A percentile compares a stretch with the other conserved stretches of the same genome.
These are phyloP conservation scores for Isabelozyma pseudorhagii DNA, from an alignment of 805 yeast species.

Conservation along the genomic window DNA sequence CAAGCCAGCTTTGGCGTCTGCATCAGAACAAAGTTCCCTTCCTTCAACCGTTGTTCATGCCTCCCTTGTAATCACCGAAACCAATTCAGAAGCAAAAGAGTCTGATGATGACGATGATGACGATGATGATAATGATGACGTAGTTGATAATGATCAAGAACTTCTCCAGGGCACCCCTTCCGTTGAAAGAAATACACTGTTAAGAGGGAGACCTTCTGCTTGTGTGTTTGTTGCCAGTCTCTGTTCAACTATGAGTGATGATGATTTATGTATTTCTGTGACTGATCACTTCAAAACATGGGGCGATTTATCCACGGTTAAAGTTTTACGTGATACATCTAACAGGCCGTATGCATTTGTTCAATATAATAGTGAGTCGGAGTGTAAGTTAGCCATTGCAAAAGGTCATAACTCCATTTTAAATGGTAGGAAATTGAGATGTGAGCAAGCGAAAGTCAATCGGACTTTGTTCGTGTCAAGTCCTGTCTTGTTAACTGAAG, in stretches of 20 bases:
- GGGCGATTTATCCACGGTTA: constrained; percentile 71
- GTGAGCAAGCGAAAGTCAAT: constrained; percentile 90
- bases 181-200: neutral
- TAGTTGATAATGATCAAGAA: neutral
- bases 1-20: neutral
- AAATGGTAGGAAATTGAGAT: constrained; percentile 75
- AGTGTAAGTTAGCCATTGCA: constrained; percentile 63
- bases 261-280: constrained; percentile 67
- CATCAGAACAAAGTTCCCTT: neutral
- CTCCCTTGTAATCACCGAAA: neutral
- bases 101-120: neutral
- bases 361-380: constrained; percentile 70
- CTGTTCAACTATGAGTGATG: constrained; percentile 63
- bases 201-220: constrained; percentile 71
- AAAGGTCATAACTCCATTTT: constrained; percentile 67
- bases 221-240: constrained; percentile 88
- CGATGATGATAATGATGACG: neutral
- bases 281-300: constrained; percentile 63
- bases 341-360: constrained; percentile 92
- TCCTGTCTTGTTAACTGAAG: constrained; percentile 16
- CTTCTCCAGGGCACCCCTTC: neutral
- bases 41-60: neutral
- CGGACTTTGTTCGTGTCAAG: constrained; percentile 69
- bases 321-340: constrained; percentile 76
- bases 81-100: neutral